Evolutionary conservation across 495 filamentous ascomycete genomes (phyloP), one percentile per base, ranked within the genome.

Genomic region (Penicillium malachiteum): DNA sequence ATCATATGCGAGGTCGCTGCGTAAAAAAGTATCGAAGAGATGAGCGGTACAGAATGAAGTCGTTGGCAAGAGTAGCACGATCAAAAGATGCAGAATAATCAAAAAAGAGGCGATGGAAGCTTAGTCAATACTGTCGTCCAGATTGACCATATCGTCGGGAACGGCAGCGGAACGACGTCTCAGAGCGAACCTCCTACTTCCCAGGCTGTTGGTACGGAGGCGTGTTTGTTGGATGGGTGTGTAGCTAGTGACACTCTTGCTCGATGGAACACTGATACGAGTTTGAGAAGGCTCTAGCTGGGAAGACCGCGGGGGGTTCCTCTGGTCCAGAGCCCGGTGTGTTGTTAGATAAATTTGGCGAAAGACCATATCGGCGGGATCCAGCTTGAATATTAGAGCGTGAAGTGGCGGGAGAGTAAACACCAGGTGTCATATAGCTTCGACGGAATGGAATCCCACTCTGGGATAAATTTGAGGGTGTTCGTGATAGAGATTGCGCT

Each of bases 371-470:
- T n/a, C 77, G 69, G 18, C 77, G 72, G n/a, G 68, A 75, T 21
- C 76, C 77, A 13, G 71, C 74, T 52, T 78, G 76, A 51, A 78
- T 72, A 47, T 68, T 75, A 34, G 71, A 65, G 49, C 73, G 69
- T 9, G 77, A 66, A 14, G 76, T 72, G 16, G 70, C 62, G n/a
- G 79, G 76, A 3, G 75, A 71, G 38, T 72, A 67, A 1, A 62
- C 49, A 38, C 57, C 60, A 8, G 75, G 69, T 9, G 73, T 66
- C 59, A 75, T 70, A 34, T 78, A 72, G 60, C 67, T 76, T 45
- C 77, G 69, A 33, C 77, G 75, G 16, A 71, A 65, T 7, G 75
- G 73, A 21, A 80, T 67, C 6, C 63, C 66, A 11, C 76, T 71
- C 42, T 74, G 73, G 12, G 72, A 66, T 42, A 67, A 62, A 14